These are phyloP conservation scores for Pachysandra terminalis DNA, from an alignment of 164 flowering plant genomes.

Conservation along the genomic window DNA sequence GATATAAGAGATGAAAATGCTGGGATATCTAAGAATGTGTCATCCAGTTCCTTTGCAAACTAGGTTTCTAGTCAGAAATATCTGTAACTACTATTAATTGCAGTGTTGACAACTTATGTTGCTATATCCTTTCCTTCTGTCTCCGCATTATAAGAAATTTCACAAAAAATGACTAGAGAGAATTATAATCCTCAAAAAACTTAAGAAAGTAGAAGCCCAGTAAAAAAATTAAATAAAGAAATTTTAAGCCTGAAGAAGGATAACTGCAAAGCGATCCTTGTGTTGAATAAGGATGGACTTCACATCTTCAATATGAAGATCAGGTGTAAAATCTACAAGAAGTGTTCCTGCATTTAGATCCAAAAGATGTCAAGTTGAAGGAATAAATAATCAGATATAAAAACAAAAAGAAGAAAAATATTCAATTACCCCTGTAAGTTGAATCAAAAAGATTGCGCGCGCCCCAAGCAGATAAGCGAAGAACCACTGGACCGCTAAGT, in stretches of 20 bases:
- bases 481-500: conserved; percentile 94
- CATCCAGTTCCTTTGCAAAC: background rate
- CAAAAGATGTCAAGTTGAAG: conserved; percentile 18
- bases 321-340: conserved; percentile 77
- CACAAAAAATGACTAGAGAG: too few species aligned
- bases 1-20: background rate
- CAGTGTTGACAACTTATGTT: too few species aligned
- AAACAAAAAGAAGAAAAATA: background rate
- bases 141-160: too few species aligned
- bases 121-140: too few species aligned
- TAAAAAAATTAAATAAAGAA: background rate
- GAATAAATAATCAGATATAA: conserved; percentile 6
- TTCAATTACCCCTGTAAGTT: conserved; percentile 56
- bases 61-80: too few species aligned
- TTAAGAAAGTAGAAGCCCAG: background rate
- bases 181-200: too few species aligned
- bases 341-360: conserved; percentile 55
- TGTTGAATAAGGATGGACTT: conserved; percentile 53
- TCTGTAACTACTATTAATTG: too few species aligned
- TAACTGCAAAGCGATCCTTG: conserved; percentile 58
- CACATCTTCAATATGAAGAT: conserved; percentile 60
- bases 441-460: conserved; percentile 67
- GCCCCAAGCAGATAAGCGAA: conserved; percentile 98
- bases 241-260: background rate
- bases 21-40: too few species aligned